Evolutionary conservation across 2,329 filamentous ascomycete species (phyloP), one percentile per base, ranked within the genome.

Genomic region (Ceratocystis diversiconidia): DNA sequence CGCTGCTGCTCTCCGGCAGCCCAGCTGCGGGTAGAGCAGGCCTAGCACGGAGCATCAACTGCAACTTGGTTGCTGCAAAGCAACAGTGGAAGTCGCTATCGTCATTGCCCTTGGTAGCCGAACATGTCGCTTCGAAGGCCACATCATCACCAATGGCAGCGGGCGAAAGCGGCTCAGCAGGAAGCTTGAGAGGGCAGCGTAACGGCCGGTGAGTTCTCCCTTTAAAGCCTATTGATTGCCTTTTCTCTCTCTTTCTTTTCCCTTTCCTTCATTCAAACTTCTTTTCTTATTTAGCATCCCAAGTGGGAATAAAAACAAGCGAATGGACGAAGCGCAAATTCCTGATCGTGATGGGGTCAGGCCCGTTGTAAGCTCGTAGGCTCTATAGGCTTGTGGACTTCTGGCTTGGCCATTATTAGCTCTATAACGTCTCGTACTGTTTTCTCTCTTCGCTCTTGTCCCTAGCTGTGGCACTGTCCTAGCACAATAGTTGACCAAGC

Each of bases 191-290:
- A 55, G 22, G 30, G 5, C 62, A 63, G 50, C 32, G 65, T 8
- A 48, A 64, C 25, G 50, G 28, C 7, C 62, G 65, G 65, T 67
- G 32, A 67, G 65, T 67, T 32, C n/a, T 19, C 8, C 41, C 52
- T 36, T 60, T 19, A 41, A 12, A 41, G 36, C 36, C 36, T 41
- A 15, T 41, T 41, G 36, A 15, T 41, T 41, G 36, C 3, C 30
- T 30, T 19, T 15, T 59, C n/a, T 60, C 48, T 62, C 12, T 36
- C 43, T 55, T 65, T 55, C 7, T 61, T 61, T 61, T 46, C 41
- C 19, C 15, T 22, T 57, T 52, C 36, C 25, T 19, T 61, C n/a
- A 44, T 46, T 25, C 17, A 44, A 44, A 25, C 43, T 44, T 44
- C 59, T 61, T 61, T 61, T 61, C 10, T 28, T 28, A 12, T 15